Evolutionary conservation across 306 rosid species (phyloP).

Genomic region (Cicer bijugum): DNA sequence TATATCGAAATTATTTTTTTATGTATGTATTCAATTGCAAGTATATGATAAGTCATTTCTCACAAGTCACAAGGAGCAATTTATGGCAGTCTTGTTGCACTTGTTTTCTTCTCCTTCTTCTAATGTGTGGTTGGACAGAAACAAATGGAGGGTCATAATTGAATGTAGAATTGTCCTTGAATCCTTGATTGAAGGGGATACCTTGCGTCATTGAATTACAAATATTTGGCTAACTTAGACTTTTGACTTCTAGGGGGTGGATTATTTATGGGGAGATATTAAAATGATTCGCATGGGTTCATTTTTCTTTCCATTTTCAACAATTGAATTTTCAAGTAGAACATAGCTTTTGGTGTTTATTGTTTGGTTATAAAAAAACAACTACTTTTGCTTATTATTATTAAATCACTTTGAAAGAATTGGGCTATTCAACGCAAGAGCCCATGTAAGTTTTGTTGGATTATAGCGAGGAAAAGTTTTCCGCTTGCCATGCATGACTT

Average conservation of each 20-base stretch:
- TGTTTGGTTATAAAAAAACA: background rate
- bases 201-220: constrained; percentile 44
- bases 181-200: constrained; percentile 48
- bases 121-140: constrained; percentile 24
- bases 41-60: constrained; percentile 21
- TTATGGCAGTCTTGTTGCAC: constrained; percentile 4
- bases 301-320: constrained; percentile 35
- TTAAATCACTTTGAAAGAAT: constrained; percentile 24
- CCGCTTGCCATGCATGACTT: constrained; percentile 36
- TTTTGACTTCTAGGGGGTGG: constrained; percentile 42
- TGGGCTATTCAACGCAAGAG: constrained; percentile 37
- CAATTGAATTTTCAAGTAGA: constrained; percentile 24
- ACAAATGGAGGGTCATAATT: constrained; percentile 41
- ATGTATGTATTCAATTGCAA: background rate
- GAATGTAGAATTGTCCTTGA: constrained; percentile 46
- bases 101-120: constrained; percentile 9
- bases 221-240: constrained; percentile 44
- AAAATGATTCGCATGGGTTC: background rate
- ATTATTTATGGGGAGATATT: constrained; percentile 6
- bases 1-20: background rate
- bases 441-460: constrained; percentile 21
- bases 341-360: constrained; percentile 11
- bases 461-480: constrained; percentile 20
- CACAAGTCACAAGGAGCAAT: constrained; percentile 38
- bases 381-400: background rate